Percentiles rank a stretch among this genome's conserved stretches.
Conservation (phyloP, 208 protist species). For the Endotrypanum monterogeii region DNA sequence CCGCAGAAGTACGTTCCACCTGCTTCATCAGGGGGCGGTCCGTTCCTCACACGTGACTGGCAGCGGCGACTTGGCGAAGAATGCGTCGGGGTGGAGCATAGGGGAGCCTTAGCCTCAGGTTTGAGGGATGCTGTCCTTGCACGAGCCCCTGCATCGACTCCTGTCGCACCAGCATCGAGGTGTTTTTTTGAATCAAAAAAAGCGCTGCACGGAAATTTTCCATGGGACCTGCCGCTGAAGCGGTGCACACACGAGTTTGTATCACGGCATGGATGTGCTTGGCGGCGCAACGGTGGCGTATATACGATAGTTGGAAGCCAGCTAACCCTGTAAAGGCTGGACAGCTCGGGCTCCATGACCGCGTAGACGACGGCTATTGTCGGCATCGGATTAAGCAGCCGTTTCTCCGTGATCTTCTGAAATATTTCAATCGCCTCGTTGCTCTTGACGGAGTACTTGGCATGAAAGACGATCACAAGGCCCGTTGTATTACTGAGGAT, state of each 20-base stretch:
- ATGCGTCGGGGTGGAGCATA: not conserved
- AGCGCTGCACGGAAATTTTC: not conserved
- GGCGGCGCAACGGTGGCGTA: constrained; percentile 38
- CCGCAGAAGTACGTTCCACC: not conserved
- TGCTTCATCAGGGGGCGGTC: not conserved
- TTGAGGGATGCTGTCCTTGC: not conserved
- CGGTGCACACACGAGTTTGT: not conserved
- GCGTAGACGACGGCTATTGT: constrained; percentile 77
- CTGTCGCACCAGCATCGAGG: not conserved
- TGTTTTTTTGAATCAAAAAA: not conserved
- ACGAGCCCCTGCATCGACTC: not conserved
- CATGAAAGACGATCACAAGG: constrained; percentile 83
- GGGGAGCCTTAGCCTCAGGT: not conserved
- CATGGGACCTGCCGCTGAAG: not conserved
- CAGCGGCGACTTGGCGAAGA: not conserved
- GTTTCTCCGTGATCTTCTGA: constrained; percentile 52
- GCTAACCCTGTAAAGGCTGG: constrained; percentile 66
- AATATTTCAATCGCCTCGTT: constrained; percentile 60
- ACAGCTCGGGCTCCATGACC: constrained; percentile 84
- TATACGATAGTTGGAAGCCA: constrained; percentile 90
- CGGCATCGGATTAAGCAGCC: constrained; percentile 66
- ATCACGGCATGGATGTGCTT: not conserved
- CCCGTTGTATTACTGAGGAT: constrained; percentile 54
- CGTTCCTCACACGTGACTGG: not conserved
- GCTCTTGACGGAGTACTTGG: constrained; percentile 72